Evolutionary conservation across 2,329 filamentous ascomycete genomes (phyloP).

Genomic region (Gnomoniopsis sp.): DNA sequence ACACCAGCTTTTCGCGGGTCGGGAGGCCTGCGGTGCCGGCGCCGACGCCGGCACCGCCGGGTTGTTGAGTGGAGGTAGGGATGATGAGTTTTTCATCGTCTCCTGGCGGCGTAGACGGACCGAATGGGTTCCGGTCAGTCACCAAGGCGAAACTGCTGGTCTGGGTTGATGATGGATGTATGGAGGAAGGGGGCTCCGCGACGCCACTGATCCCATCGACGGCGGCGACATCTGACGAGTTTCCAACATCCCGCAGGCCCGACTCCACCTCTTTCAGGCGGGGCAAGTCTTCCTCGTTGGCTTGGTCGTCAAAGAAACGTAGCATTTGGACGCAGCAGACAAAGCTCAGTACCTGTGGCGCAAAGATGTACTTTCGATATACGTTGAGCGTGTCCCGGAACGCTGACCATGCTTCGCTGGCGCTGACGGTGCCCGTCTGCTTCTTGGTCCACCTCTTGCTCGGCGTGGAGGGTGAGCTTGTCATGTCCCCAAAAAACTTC

Average conservation of each 20-base stretch:
- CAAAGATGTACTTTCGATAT: constrained; percentile 19
- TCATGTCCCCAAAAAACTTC: background rate
- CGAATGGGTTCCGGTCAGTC: background rate
- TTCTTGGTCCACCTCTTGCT: constrained; percentile 8
- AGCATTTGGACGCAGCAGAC: constrained; percentile 21
- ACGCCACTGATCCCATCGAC: background rate
- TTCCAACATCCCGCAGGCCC: constrained; percentile 7
- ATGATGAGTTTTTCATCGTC: background rate
- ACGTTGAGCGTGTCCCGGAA: constrained; percentile 21
- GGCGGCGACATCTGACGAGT: background rate
- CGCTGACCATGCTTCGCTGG: constrained; percentile 17
- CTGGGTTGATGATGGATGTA: no score
- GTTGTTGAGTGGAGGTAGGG: background rate
- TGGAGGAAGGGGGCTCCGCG: background rate
- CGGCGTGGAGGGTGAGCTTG: background rate
- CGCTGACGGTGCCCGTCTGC: background rate
- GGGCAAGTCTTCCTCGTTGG: constrained; percentile 16
- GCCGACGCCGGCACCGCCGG: background rate
- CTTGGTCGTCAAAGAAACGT: constrained; percentile 23
- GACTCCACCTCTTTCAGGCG: constrained; percentile 19
- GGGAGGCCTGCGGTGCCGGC: background rate
- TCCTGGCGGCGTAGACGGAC: background rate
- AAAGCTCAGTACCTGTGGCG: constrained; percentile 24
- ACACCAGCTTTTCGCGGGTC: constrained; percentile 15
- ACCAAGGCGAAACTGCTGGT: constrained; percentile 2